These are phyloP conservation scores for Coemansia sp. DNA, from an alignment of 192 early-diverging fungal species.

Conservation along the genomic window DNA sequence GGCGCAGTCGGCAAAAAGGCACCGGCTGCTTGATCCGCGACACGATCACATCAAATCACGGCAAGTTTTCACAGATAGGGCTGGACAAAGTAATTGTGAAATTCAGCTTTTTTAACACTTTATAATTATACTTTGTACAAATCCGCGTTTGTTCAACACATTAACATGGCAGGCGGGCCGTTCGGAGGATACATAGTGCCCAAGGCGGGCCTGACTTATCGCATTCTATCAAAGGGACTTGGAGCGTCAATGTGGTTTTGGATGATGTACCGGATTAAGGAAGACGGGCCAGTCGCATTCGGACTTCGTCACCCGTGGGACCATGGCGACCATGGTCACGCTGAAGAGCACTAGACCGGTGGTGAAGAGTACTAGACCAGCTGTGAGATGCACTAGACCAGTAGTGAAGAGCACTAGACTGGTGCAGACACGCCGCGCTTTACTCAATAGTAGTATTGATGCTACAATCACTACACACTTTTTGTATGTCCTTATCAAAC, in stretches of 20 bases:
- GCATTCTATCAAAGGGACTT: slow-evolving; percentile 61
- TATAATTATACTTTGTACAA: too few relatives aligned
- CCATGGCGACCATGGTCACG: slow-evolving; percentile 8
- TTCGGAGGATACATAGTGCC: slow-evolving; percentile 48
- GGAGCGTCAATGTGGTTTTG: slow-evolving; percentile 80
- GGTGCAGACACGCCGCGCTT: not conserved
- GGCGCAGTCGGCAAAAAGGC: too few relatives aligned
- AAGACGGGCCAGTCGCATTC: slow-evolving; percentile 68
- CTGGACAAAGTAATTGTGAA: too few relatives aligned
- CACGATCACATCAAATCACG: too few relatives aligned
- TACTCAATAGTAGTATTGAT: not conserved
- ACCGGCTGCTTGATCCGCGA: too few relatives aligned
- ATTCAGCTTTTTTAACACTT: too few relatives aligned
- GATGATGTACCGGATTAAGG: slow-evolving; percentile 81
- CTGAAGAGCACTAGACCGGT: not conserved
- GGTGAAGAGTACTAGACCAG: not conserved
- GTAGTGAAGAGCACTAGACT: not conserved
- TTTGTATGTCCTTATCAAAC: not conserved
- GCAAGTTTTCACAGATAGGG: too few relatives aligned
- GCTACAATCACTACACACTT: not conserved
- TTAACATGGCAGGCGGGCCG: slow-evolving; percentile 12
- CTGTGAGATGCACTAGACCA: not conserved
- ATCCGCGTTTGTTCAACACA: too few relatives aligned
- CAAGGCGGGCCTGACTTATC: slow-evolving; percentile 48
- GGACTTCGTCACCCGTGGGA: slow-evolving; percentile 40